These are phyloP conservation scores for Aphanocladium album DNA, from an alignment of 2,329 filamentous ascomycete species.

Conservation along the genomic window DNA sequence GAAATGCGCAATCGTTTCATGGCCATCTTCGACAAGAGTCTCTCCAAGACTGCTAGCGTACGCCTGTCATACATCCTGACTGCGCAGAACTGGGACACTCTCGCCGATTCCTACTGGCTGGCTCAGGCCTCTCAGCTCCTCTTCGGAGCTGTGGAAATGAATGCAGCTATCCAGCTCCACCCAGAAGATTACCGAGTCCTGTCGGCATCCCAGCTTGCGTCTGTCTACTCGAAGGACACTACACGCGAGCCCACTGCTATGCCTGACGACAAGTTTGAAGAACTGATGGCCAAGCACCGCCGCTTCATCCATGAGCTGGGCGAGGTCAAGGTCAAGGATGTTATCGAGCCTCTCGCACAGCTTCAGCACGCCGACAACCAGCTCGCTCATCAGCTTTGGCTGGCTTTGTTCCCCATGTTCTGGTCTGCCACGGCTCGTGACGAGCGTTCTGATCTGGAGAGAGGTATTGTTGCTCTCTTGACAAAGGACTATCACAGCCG, in stretches of 20 bases:
- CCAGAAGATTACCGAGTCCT: conserved; percentile 77
- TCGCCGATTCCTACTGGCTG: conserved; percentile 94
- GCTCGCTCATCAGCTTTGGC: conserved; percentile 85
- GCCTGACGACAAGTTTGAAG: conserved; percentile 76
- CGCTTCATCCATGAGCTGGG: conserved; percentile 80
- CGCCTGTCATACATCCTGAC: conserved; percentile 84
- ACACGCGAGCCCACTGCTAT: conserved; percentile 59
- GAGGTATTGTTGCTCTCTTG: conserved; percentile 81
- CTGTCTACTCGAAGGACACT: conserved; percentile 70
- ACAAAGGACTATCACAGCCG: conserved; percentile 94
- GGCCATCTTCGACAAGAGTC: conserved; percentile 88
- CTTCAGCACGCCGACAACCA: conserved; percentile 84
- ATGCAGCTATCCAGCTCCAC: conserved; percentile 71
- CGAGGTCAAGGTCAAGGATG: conserved; percentile 80
- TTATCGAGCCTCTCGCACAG: conserved; percentile 85
- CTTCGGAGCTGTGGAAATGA: conserved; percentile 84
- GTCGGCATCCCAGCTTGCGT: conserved; percentile 67
- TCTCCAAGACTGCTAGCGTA: conserved; percentile 87
- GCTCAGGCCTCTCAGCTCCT: conserved; percentile 91
- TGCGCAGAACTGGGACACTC: conserved; percentile 93
- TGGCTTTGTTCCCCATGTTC: conserved; percentile 83
- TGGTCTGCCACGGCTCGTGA: conserved; percentile 87
- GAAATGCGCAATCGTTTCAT: conserved; percentile 97
- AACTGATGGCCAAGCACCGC: conserved; percentile 69
- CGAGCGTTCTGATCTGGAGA: conserved; percentile 84